These are phyloP conservation scores for Akanthomyces muscarius DNA, from an alignment of 2,329 filamentous ascomycete species.

Conservation along the genomic window DNA sequence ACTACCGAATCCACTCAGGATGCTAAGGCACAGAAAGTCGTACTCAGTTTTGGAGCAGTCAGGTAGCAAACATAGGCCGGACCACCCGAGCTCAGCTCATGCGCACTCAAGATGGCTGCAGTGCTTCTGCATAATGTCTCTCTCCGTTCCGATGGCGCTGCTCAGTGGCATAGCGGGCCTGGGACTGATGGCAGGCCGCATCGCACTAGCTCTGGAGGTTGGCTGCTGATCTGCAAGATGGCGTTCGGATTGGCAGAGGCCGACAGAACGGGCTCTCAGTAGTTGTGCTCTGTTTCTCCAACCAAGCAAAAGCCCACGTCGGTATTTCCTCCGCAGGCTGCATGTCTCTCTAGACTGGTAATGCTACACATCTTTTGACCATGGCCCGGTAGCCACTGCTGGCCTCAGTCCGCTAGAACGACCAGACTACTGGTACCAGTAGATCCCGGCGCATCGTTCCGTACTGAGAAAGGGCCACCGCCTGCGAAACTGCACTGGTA, in stretches of 20 bases:
- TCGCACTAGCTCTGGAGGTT: background rate
- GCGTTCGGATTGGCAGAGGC: background rate
- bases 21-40: too few relatives aligned
- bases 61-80: background rate
- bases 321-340: background rate
- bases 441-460: background rate
- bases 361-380: background rate
- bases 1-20: too few relatives aligned
- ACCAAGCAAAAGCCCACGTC: background rate
- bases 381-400: background rate
- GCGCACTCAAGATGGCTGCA: background rate
- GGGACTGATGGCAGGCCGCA: background rate
- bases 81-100: background rate
- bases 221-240: background rate
- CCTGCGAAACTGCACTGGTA: background rate
- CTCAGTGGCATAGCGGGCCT: background rate
- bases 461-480: background rate
- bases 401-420: too few relatives aligned
- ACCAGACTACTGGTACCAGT: too few relatives aligned
- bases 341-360: background rate
- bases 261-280: background rate
- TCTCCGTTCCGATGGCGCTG: background rate
- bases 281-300: background rate
- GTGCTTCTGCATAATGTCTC: background rate
- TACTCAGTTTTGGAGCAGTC: background rate